Evolutionary conservation across 2,329 filamentous ascomycete species (phyloP), one percentile per base, ranked within the genome.

Genomic region (Acrodontium crateriforme): DNA sequence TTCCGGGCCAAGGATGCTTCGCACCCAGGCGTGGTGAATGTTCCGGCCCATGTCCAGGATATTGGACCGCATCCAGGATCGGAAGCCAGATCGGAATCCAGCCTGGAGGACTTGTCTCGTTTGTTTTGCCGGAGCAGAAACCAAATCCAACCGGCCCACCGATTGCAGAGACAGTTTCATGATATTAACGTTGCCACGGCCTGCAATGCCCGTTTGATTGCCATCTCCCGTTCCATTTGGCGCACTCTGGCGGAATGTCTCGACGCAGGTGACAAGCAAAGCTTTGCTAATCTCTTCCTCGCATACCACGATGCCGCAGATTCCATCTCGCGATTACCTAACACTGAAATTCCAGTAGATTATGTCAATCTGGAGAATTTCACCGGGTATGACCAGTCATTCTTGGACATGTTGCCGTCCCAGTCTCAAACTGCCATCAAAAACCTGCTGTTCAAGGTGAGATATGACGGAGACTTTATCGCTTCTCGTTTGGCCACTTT

Each of bases 391-490:
- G 27, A 55, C 51, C 44, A 40, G 35, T 38, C 36, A 40, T 60
- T 62, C 50, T 49, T 66, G 40, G 71, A 78, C 50, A 74, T 84
- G 46, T 69, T 95, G 27, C 80, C 84, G 28, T 63, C 71, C 31
- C 74, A 78, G 37, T 74, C 82, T 31, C 67, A 81, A 48, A 72
- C 82, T 36, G 72, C 76, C 23, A 71, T 94, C 34, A 52, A 94
- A 33, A 71, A 74, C 37, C 87, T 95, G 47, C 59, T 95, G 43
- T 76, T 72, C 26, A 72, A 82, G 54, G 69, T 94, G 37, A 74
- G 87, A 43, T 84, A 78, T 38, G 85, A 93, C 52, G 76, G 83
- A 19, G 75, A 85, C 46, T 95, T 91, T 55, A 55, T 98, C 53
- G 82, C 87, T 46, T 74, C 79, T 38, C 73, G 85, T 39, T 68